Conservation (phyloP, 306 rosid species). For the Oxytropis ochrocephala region DNA sequence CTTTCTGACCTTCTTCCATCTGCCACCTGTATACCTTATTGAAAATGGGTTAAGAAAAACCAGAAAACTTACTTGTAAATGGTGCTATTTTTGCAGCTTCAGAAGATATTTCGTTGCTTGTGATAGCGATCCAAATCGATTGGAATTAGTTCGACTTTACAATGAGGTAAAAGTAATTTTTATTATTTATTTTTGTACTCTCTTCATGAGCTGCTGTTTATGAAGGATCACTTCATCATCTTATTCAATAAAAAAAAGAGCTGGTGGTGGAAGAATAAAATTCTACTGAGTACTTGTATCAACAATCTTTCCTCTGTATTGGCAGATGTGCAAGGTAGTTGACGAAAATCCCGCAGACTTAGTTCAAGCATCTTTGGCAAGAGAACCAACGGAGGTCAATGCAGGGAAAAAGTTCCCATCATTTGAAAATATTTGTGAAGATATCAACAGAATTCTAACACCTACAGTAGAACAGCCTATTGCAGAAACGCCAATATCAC, state of each 20-base stretch:
- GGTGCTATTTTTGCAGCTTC: conserved; percentile 45
- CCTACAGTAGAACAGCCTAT: conserved; percentile 23
- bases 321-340: conserved; percentile 76
- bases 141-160: conserved; percentile 64
- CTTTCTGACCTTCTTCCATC: neutral
- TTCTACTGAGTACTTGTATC: neutral
- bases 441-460: conserved; percentile 46
- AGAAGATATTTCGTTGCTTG: conserved; percentile 58
- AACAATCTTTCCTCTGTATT: conserved; percentile 13
- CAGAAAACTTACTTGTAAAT: neutral
- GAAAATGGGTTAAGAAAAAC: neutral
- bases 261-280: neutral
- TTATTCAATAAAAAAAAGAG: neutral
- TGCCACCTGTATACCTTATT: neutral
- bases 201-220: neutral
- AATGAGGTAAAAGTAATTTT: conserved; percentile 52
- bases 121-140: conserved; percentile 55
- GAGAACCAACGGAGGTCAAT: conserved; percentile 25
- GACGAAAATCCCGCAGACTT: conserved; percentile 40
- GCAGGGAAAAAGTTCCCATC: conserved; percentile 28
- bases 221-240: neutral
- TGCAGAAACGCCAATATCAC: conserved; percentile 20
- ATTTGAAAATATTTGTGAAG: conserved; percentile 48
- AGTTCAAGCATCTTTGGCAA: conserved; percentile 30
- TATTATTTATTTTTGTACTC: neutral